phyloP scores from a whole-genome alignment of 1,139 yeast species.

The Suhomyces ambrosiae region DNA sequence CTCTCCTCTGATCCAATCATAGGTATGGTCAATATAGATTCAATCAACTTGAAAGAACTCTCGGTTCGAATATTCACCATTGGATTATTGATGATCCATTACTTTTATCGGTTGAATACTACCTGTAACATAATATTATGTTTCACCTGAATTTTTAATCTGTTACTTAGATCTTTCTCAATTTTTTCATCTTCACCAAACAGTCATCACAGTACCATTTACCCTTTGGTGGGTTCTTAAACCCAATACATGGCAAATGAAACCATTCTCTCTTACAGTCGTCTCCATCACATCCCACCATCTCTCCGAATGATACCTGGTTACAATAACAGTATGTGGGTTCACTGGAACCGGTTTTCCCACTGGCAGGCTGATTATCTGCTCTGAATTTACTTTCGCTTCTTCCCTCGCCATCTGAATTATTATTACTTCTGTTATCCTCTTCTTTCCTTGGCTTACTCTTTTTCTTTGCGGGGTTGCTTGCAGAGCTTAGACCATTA shows the following conservation, averaged over 20 bases:
- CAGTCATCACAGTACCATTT: constrained; percentile 98
- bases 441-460: constrained; percentile 34
- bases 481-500: constrained; percentile 6
- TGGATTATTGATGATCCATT: too few species aligned
- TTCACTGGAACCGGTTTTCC: constrained; percentile 39
- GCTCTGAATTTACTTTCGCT: constrained; percentile 10
- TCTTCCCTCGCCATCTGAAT: constrained; percentile 10
- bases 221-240: constrained; percentile 89
- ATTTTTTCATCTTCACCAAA: constrained; percentile 42
- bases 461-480: constrained; percentile 26
- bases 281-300: constrained; percentile 98
- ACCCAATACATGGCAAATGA: constrained; percentile 93
- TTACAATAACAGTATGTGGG: constrained; percentile 95
- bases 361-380: constrained; percentile 6
- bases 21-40: too few species aligned
- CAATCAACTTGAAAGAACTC: too few species aligned
- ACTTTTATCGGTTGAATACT: too few species aligned
- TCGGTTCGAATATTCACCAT: too few species aligned
- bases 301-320: constrained; percentile 95
- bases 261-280: constrained; percentile 96
- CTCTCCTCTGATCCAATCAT: too few species aligned
- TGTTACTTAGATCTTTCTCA: constrained; percentile 9
- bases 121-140: too few species aligned
- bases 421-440: constrained; percentile 16
- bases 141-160: background rate